Evolutionary conservation across 2,329 filamentous ascomycete species (phyloP).

Genomic region (Mycogone perniciosa): DNA sequence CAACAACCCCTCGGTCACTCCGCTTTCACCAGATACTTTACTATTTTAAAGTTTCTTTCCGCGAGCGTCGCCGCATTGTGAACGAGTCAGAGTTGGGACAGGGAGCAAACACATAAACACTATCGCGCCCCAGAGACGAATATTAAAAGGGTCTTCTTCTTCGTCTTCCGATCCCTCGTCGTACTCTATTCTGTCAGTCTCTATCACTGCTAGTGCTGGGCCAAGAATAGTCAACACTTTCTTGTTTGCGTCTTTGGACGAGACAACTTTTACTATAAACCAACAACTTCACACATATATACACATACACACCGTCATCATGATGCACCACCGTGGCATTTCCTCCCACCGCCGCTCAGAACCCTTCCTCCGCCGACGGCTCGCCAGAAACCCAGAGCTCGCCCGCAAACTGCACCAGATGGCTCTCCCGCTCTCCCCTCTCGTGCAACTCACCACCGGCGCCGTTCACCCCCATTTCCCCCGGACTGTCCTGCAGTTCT

Average conservation of each 20-base stretch:
- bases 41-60: no score
- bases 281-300: background rate
- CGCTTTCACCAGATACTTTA: no score
- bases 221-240: background rate
- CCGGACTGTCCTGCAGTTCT: conserved; percentile 60
- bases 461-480: conserved; percentile 61
- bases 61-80: no score
- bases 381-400: conserved; percentile 45
- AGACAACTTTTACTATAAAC: background rate
- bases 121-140: no score
- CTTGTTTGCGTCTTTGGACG: no score
- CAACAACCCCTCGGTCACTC: no score
- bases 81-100: no score
- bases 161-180: no score
- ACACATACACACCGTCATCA: conserved; percentile 12
- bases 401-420: conserved; percentile 58
- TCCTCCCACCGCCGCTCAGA: conserved; percentile 26
- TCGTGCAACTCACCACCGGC: conserved; percentile 58
- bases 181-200: no score
- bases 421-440: conserved; percentile 57
- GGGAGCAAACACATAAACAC: no score
- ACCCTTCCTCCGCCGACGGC: conserved; percentile 24
- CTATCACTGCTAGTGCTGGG: background rate
- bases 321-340: conserved; percentile 29
- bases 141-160: no score